Conservation (phyloP, 345 rosid species). For the Aurinia saxatilis region DNA sequence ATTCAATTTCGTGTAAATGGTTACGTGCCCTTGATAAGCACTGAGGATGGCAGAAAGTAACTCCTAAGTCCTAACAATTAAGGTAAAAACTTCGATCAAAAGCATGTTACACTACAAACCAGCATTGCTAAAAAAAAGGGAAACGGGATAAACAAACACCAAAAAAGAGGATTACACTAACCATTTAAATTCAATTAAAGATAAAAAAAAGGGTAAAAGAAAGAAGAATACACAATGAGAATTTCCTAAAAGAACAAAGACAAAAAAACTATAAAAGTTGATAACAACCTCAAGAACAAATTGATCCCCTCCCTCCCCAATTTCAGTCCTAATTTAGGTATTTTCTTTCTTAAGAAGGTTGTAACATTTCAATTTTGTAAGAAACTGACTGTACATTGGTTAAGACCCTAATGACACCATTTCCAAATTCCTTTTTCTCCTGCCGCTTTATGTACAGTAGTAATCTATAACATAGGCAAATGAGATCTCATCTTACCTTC, state of each 20-base stretch:
- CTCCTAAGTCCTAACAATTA: too few species aligned
- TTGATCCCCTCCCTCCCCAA: not conserved
- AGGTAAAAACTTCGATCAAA: too few species aligned
- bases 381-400: constrained; percentile 24
- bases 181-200: too few species aligned
- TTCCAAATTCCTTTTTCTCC: not conserved
- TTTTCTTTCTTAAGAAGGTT: not conserved
- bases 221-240: not conserved
- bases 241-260: not conserved
- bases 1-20: too few species aligned
- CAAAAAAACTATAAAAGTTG: not conserved
- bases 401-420: constrained; percentile 13
- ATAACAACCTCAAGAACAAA: not conserved
- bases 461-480: not conserved
- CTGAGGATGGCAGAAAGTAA: too few species aligned
- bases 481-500: constrained; percentile 25
- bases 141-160: too few species aligned
- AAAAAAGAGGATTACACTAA: too few species aligned
- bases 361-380: constrained; percentile 1
- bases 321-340: not conserved
- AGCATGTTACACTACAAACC: too few species aligned
- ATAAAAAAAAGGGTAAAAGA: not conserved
- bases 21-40: too few species aligned
- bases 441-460: constrained; percentile 23
- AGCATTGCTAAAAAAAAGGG: too few species aligned